Conservation (phyloP, 2,329 filamentous ascomycete species). For the Hymenoscyphus infarciens region DNA sequence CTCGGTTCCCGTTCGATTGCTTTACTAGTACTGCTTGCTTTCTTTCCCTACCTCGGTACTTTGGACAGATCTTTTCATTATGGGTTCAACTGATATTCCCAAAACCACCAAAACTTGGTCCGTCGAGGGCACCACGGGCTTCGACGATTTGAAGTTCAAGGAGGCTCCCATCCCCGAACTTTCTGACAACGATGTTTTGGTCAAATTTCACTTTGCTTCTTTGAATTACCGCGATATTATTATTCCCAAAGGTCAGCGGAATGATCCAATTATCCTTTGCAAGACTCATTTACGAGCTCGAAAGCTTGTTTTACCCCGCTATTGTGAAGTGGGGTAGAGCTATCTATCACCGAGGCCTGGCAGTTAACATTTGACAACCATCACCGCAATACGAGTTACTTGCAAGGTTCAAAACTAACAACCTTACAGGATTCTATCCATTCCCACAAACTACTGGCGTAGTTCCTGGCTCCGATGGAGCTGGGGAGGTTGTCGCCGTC, state of each 20-base stretch:
- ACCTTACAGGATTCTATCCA: slow-evolving; percentile 28
- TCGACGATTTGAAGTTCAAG: slow-evolving; percentile 46
- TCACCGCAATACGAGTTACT: background rate
- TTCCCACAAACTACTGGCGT: slow-evolving; percentile 26
- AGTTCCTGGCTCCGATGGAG: slow-evolving; percentile 40
- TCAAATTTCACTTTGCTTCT: slow-evolving; percentile 44
- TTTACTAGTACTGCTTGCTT: background rate
- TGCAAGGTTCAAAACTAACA: background rate
- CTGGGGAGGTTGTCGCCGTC: slow-evolving; percentile 47
- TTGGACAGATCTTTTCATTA: slow-evolving; percentile 11
- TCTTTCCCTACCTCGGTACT: slow-evolving; percentile 31
- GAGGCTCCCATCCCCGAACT: slow-evolving; percentile 38
- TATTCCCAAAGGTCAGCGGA: slow-evolving; percentile 34
- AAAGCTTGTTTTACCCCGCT: background rate
- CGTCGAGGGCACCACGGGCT: slow-evolving; percentile 46
- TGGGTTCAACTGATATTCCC: slow-evolving; percentile 25
- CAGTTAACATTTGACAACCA: background rate
- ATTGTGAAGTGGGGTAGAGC: background rate
- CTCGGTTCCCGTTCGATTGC: background rate
- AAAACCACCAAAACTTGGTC: slow-evolving; percentile 43
- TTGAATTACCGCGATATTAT: slow-evolving; percentile 41
- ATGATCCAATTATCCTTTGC: background rate
- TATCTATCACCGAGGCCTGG: background rate
- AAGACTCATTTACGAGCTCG: background rate
- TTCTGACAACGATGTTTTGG: slow-evolving; percentile 52